These are phyloP conservation scores for Malus hybrid DNA, from an alignment of 331 rosid species.

Conservation along the genomic window DNA sequence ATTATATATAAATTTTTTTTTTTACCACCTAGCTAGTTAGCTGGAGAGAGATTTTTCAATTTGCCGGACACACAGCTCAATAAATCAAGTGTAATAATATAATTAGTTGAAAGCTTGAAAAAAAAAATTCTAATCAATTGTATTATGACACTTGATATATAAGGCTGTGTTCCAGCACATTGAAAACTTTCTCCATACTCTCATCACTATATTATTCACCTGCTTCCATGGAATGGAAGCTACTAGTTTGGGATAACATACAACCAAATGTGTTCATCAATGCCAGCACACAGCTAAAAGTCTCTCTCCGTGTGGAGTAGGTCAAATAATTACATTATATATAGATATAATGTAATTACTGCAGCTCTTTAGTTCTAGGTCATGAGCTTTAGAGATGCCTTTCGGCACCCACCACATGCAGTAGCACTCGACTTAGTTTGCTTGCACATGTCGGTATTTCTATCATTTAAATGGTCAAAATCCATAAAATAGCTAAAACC, in stretches of 20 bases:
- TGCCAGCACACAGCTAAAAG: not conserved
- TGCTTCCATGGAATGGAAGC: no score
- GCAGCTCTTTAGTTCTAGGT: not conserved
- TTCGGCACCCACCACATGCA: not conserved
- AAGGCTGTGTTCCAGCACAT: not conserved
- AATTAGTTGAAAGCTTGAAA: no score
- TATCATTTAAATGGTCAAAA: not conserved
- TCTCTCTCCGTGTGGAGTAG: not conserved
- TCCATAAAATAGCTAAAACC: not conserved
- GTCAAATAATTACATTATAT: not conserved
- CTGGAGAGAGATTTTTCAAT: no score
- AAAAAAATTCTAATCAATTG: no score
- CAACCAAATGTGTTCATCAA: conserved; percentile 20
- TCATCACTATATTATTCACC: not conserved
- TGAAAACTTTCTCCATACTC: no score
- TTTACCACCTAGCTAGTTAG: no score
- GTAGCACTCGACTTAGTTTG: not conserved
- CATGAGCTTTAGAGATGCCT: not conserved
- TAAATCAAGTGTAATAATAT: no score
- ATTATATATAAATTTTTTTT: not conserved
- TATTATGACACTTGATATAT: no score
- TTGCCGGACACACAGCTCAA: no score
- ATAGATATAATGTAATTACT: not conserved
- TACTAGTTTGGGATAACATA: conserved; percentile 25
- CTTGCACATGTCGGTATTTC: not conserved